Percentiles rank a stretch among this genome's conserved stretches.
Conservation (phyloP, 768 basidiomycete species). For the Rhodotorula babjevae region DNA sequence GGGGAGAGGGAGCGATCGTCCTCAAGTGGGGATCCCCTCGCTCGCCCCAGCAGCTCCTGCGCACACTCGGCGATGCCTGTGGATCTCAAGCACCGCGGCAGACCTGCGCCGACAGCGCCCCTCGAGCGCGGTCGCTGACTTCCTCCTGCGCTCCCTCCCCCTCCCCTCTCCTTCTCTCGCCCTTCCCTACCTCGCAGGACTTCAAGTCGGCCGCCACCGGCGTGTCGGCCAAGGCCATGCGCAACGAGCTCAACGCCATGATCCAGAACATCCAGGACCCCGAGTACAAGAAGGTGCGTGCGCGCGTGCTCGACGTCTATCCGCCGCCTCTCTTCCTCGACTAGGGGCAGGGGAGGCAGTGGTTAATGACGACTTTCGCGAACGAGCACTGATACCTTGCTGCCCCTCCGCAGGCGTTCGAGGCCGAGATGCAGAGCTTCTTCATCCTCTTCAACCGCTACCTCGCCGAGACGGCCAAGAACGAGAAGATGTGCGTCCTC, state of each 20-base stretch:
- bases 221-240: slow-evolving; percentile 90
- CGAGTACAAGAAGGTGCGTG: slow-evolving; percentile 69
- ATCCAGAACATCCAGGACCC: slow-evolving; percentile 77
- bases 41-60: too few species aligned
- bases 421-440: slow-evolving; percentile 93
- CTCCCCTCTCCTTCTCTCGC: too few species aligned
- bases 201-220: slow-evolving; percentile 84
- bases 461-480: slow-evolving; percentile 79
- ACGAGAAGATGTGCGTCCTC: slow-evolving; percentile 68
- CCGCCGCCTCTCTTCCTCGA: too few species aligned
- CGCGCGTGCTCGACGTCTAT: too few species aligned
- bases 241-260: slow-evolving; percentile 93
- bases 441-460: slow-evolving; percentile 94
- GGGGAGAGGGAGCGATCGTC: too few species aligned
- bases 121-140: neutral
- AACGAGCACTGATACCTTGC: too few species aligned
- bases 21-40: too few species aligned
- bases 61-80: too few species aligned
- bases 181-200: slow-evolving; percentile 17
- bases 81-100: too few species aligned
- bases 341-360: too few species aligned
- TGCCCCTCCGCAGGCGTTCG: slow-evolving; percentile 61
- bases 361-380: too few species aligned
- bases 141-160: neutral
- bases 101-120: too few species aligned